phyloP scores from a whole-genome alignment of 1,284 basidiomycete genomes.

The Trichosporon faecale region DNA sequence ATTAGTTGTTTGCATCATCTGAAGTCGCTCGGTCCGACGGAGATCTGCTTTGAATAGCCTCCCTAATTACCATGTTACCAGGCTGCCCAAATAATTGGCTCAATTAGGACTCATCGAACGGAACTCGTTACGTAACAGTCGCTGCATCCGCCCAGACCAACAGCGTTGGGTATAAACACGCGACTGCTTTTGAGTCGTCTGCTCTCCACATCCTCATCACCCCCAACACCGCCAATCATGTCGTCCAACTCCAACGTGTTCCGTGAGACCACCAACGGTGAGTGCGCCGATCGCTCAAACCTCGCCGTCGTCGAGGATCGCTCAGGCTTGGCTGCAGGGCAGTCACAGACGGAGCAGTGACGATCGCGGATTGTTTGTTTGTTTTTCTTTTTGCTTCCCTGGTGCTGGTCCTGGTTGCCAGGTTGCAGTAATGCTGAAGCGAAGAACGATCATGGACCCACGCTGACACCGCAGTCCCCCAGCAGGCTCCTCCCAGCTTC shows the following conservation, averaged over 20 bases:
- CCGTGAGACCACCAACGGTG: constrained; percentile 26
- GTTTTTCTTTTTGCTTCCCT: background rate
- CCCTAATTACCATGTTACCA: background rate
- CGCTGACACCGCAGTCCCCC: constrained; percentile 11
- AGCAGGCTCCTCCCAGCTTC: constrained; percentile 34
- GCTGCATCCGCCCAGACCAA: background rate
- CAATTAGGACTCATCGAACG: background rate
- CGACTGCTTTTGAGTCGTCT: constrained; percentile 23
- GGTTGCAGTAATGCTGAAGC: background rate
- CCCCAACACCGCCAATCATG: constrained; percentile 4
- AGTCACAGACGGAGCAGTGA: background rate
- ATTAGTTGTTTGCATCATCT: too few species aligned
- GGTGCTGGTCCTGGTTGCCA: too few species aligned
- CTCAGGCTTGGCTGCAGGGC: background rate
- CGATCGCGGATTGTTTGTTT: constrained; percentile 4
- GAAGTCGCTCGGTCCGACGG: too few species aligned
- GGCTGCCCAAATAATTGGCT: background rate
- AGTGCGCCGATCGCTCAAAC: background rate
- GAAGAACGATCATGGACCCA: background rate
- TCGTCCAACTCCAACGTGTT: constrained; percentile 25
- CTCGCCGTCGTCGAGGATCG: background rate
- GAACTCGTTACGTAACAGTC: constrained; percentile 15
- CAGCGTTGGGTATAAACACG: constrained; percentile 20
- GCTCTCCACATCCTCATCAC: constrained; percentile 1
- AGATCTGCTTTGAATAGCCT: background rate